Percentiles rank a stretch among this genome's conserved stretches.
Evolutionary conservation across 768 basidiomycete species (phyloP).

Genomic region (Amanita muscaria): DNA sequence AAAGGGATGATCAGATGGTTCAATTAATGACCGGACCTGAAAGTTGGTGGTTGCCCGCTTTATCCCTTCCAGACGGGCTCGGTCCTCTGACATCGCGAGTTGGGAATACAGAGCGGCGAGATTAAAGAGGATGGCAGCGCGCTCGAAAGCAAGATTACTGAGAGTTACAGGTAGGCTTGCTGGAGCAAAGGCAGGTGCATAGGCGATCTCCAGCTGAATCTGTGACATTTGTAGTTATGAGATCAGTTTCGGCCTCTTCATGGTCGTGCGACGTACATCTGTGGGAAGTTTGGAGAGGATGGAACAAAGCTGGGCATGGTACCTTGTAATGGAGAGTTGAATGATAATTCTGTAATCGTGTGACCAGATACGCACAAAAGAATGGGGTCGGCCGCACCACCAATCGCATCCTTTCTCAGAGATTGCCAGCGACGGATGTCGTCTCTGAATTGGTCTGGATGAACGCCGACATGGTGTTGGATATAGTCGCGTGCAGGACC

Average conservation of each 20-base stretch:
- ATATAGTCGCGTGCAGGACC: slow-evolving; percentile 58
- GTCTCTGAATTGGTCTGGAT: slow-evolving; percentile 76
- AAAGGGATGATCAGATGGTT: no score
- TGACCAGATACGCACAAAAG: slow-evolving; percentile 42
- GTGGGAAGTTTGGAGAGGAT: slow-evolving; percentile 78
- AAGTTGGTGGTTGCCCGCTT: slow-evolving; percentile 67
- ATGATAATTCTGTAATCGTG: background rate
- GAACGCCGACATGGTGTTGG: slow-evolving; percentile 53
- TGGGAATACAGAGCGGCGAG: slow-evolving; percentile 81
- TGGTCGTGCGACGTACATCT: slow-evolving; percentile 40
- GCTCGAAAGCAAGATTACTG: slow-evolving; percentile 74
- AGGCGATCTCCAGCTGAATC: slow-evolving; percentile 69
- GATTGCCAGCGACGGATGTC: slow-evolving; percentile 69
- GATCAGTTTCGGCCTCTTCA: slow-evolving; percentile 2
- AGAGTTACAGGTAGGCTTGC: slow-evolving; percentile 50
- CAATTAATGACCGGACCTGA: slow-evolving; percentile 61
- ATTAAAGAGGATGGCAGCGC: slow-evolving; percentile 75
- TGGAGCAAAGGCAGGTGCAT: slow-evolving; percentile 62
- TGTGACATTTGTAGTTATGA: slow-evolving; percentile 20
- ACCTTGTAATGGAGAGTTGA: slow-evolving; percentile 38
- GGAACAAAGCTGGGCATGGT: slow-evolving; percentile 84
- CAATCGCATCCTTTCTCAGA: slow-evolving; percentile 49
- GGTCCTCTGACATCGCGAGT: slow-evolving; percentile 62
- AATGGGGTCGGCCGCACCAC: slow-evolving; percentile 36
- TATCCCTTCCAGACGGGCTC: slow-evolving; percentile 68